These are phyloP conservation scores for Aureobasidium leucospermi DNA, from an alignment of 2,329 filamentous ascomycete genomes.

Conservation along the genomic window DNA sequence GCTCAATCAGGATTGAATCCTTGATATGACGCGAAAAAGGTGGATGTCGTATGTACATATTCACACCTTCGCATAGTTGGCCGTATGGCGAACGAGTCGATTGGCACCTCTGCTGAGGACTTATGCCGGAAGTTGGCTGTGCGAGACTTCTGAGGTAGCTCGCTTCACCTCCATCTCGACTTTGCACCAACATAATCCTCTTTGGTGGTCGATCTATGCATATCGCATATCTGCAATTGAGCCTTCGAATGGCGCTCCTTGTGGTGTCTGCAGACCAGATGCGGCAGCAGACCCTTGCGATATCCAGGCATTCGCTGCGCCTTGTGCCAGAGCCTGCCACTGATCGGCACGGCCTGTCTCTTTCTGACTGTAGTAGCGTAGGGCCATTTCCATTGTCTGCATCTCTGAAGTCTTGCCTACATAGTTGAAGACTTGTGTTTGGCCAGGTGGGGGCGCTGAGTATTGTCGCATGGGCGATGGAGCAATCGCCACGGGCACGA, in stretches of 20 bases:
- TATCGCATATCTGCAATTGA: conserved; percentile 10
- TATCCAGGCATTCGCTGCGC: conserved; percentile 18
- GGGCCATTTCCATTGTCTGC: conserved; percentile 51
- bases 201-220: background rate
- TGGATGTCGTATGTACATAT: background rate
- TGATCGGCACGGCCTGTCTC: conserved; percentile 25
- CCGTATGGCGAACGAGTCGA: background rate
- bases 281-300: conserved; percentile 14
- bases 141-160: too few species aligned
- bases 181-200: background rate
- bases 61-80: background rate
- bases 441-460: conserved; percentile 18
- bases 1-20: background rate
- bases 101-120: background rate
- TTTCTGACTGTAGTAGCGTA: conserved; percentile 29
- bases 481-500: conserved; percentile 61
- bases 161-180: too few species aligned
- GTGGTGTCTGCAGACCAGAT: conserved; percentile 2
- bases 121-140: too few species aligned
- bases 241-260: conserved; percentile 5
- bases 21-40: background rate
- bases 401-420: conserved; percentile 63
- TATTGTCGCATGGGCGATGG: conserved; percentile 12
- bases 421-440: conserved; percentile 55
- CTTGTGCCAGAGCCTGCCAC: conserved; percentile 25